Conservation (phyloP, 148 eudicot genomes). For the Gaultheria prostrata region DNA sequence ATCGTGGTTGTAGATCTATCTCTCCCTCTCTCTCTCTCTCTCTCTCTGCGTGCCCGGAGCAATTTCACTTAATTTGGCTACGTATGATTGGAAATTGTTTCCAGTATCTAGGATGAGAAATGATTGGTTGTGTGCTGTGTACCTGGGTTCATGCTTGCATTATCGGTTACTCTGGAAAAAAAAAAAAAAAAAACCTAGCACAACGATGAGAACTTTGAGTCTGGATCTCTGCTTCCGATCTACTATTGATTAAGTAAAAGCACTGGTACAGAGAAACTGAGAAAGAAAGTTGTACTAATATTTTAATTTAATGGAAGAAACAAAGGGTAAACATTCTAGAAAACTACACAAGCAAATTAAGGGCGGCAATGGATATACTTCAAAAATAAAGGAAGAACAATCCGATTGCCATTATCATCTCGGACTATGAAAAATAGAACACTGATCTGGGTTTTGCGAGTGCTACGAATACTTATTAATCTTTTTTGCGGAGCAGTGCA, state of each 20-base stretch:
- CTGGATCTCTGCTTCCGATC: neutral
- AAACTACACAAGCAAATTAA: neutral
- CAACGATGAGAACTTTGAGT: neutral
- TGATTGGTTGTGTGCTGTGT: neutral
- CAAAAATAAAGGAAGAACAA: neutral
- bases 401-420: neutral
- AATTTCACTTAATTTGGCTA: neutral
- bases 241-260: neutral
- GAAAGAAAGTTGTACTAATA: neutral
- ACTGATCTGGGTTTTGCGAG: neutral
- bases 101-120: neutral
- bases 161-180: neutral
- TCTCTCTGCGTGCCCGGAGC: neutral
- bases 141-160: neutral
- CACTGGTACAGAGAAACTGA: neutral
- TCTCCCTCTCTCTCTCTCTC: neutral
- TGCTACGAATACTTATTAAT: neutral
- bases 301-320: neutral
- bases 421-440: neutral
- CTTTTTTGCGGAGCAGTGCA: neutral
- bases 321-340: neutral
- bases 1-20: neutral
- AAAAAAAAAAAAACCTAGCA: neutral
- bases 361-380: neutral
- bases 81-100: neutral